phyloP scores from a whole-genome alignment of 2,329 filamentous ascomycete species.

The Venturia carpophila region DNA sequence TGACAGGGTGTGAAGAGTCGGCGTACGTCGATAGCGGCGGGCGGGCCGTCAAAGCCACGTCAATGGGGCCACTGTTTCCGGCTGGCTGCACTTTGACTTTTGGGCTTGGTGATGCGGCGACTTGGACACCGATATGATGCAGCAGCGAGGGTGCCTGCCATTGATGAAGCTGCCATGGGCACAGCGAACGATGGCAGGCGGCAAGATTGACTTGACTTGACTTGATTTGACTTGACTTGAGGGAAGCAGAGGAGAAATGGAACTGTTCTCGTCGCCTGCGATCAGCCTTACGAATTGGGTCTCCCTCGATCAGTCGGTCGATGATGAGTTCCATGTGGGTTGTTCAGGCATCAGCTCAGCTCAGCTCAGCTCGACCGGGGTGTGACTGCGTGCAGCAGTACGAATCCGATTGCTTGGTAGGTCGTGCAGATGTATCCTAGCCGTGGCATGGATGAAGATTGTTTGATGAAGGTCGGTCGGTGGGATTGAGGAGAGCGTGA shows the following conservation, averaged over 20 bases:
- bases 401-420: neutral
- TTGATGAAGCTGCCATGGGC: neutral
- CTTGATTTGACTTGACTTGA: too few relatives aligned
- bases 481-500: too few relatives aligned
- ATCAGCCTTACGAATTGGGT: neutral
- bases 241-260: neutral
- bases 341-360: neutral
- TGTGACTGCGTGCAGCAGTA: neutral
- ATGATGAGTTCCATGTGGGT: neutral
- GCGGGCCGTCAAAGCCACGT: neutral
- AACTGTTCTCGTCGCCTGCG: neutral
- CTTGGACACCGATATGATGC: neutral
- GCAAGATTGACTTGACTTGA: too few relatives aligned
- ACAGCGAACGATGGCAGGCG: neutral
- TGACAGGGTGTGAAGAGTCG: neutral
- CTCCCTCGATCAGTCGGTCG: neutral
- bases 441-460: neutral
- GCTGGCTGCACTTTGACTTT: neutral
- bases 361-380: conserved; percentile 4
- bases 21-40: neutral
- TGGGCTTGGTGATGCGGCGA: neutral
- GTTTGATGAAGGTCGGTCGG: neutral
- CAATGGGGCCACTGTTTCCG: neutral
- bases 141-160: neutral
- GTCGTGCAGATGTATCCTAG: neutral